Base-by-base conservation (phyloP, 352 stramenopile genomes). In the Pythium pyrilobum region DNA sequence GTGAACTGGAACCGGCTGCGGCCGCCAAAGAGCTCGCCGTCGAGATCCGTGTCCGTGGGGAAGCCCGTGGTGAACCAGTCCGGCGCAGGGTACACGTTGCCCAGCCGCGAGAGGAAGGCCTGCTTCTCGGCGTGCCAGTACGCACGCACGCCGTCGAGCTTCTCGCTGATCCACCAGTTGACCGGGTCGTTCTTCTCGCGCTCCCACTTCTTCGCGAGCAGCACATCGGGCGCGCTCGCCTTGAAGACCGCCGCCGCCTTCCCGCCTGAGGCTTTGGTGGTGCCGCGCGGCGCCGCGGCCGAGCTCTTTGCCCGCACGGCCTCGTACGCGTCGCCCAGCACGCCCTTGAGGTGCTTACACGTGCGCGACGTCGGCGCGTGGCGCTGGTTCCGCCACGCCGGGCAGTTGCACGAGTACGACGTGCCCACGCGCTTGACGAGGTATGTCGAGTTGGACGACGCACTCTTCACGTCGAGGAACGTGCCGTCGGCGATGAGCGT, bases 81-180 rank as follows among this genome's bases (percentile, higher is more conserved):
- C 1, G 81, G 81, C 8, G 76, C 81, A 0, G 69, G 71, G 46
- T 85, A 89, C 32, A 74, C 60, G 24, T 91, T 89, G 4, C 79
- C 77, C 11, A 82, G 53, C 2, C 81, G 73, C 5, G 74, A 87
- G 3, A 87, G 62, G 47, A 88, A 87, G 18, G 68, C 59, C 21
- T 62, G 71, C 40, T 78, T 73, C 21, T 58, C 56, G 2, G 71
- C 74, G 51, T 85, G 57, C 78, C 79, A 87, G 52, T 65, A 85
- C 15, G 76, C 77, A 15, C 81, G 77, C 25, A 91, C 71, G 16
- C 81, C 81, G 38, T 91, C 81, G 23, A 91, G 53, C 53, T 91
- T 91, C 50, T 91, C 81, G 40, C 74, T 87, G 39, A 91, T 81
- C 71, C 72, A 87, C 81, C 81, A 91, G 24, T 56, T 54, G 2